Base-by-base conservation (phyloP, 208 protist genomes). In the Leptomonas seymouri region DNA sequence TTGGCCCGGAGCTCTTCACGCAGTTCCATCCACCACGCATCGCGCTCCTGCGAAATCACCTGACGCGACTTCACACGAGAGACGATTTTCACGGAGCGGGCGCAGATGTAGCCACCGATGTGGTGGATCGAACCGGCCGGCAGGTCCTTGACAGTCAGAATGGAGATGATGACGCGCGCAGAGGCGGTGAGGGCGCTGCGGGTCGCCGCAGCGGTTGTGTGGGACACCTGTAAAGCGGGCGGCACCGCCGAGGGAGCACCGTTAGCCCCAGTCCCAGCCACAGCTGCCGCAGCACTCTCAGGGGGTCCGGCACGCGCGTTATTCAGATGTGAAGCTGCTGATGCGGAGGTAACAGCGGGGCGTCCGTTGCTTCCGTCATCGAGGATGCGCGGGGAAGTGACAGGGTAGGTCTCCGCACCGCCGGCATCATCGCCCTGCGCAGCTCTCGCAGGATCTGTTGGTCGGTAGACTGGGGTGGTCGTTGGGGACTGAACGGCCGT, bases 21-120 rank as follows among this genome's bases (percentile, higher is more conserved):
- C 71, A 98, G 71, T 76, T 98, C 92, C 85, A 93, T 93, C 93
- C 94, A 98, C 93, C 94, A 98, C 62, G 83, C 82, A 60, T 98
- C 94, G 31, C 90, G 85, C 67, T 97, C 89, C 67, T 96, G 91
- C 34, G 86, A 87, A 39, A 98, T 90, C 46, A 90, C 80, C 67
- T 87, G 84, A 51, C 88, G 87, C 21, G 83, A 94, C 82, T 95
- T 95, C 44, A 89, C 71, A 45, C 90, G 83, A 25, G 89, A 89
- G 15, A 95, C 84, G 58, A 97, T 90, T 75, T 97, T 97, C 42
- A 97, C 90, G 5, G 90, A 96, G 50, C 89, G 83, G 11, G 90
- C 87, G 56, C 87, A 93, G 55, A 97, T 88, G 74, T 93, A 83
- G 30, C 93, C 93, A 49, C 90, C 90, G 71, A 97, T 89, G 77